Conservation (phyloP, 2,329 filamentous ascomycete species). For the Cladobotryum mycophilum region DNA sequence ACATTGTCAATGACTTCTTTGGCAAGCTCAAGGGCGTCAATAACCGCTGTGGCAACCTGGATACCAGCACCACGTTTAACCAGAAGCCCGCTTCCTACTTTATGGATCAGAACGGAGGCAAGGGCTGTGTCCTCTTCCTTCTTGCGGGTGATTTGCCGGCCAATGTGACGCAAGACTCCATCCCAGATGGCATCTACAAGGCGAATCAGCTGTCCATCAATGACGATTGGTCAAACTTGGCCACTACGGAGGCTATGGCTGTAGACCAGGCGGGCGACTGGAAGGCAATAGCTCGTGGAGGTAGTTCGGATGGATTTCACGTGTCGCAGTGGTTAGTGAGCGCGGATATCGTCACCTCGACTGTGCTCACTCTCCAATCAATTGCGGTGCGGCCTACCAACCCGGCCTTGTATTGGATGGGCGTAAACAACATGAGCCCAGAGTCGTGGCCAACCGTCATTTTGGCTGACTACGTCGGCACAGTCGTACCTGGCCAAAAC, state of each 20-base stretch:
- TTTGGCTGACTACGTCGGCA: conserved; percentile 26
- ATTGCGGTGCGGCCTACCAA: conserved; percentile 28
- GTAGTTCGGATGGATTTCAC: conserved; percentile 19
- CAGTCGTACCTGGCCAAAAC: conserved; percentile 20
- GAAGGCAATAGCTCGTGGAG: conserved; percentile 16
- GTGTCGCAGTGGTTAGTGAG: conserved; percentile 29
- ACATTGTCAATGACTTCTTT: conserved; percentile 38
- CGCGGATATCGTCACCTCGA: conserved; percentile 20
- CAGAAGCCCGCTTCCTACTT: conserved; percentile 22
- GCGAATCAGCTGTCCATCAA: conserved; percentile 16
- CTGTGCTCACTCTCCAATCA: conserved; percentile 20
- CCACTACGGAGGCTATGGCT: conserved; percentile 20
- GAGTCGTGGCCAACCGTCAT: conserved; percentile 25
- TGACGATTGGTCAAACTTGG: conserved; percentile 27
- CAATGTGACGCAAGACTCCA: conserved; percentile 17
- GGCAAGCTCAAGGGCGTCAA: conserved; percentile 34
- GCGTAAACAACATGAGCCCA: conserved; percentile 23
- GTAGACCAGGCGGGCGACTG: conserved; percentile 18
- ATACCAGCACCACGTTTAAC: conserved; percentile 18
- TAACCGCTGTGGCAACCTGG: conserved; percentile 31
- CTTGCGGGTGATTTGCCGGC: conserved; percentile 19
- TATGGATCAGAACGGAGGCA: conserved; percentile 26
- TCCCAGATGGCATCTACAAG: conserved; percentile 26
- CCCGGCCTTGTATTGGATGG: conserved; percentile 29
- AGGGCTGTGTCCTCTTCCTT: conserved; percentile 28